Base-by-base conservation (phyloP, 139 green algal genomes). In the Raphidocelis subcapitata region DNA sequence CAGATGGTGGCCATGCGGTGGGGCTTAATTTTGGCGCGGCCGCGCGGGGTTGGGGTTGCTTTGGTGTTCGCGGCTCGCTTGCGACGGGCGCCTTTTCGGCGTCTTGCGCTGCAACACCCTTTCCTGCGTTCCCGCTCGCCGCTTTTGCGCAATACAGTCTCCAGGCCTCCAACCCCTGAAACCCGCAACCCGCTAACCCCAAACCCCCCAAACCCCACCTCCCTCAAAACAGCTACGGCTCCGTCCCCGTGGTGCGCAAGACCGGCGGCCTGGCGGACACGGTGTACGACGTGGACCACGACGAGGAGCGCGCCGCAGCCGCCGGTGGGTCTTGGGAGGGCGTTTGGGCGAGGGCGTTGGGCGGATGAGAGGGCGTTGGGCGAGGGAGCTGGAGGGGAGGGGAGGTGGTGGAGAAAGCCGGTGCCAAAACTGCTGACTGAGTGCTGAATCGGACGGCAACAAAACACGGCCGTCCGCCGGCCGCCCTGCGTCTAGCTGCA, bases 231-330 rank as follows among this genome's bases (percentile, higher is more conserved):
- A 61, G 54, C 5, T 91, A 90, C 59, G 86, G 95, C 55, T 86
- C 92, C 29, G 78, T 99, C 3, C 91, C 95, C 0, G 85, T 98
- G 16, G 95, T 97, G 44, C 88, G 95, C 23, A 82, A 87, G 57
- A 99, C 95, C 2, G 95, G 95, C 61, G 94, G 94, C 44, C 86
- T 98, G 37, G 82, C 77, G 14, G 93, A 98, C 88, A 97, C 92
- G 3, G 89, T 96, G 47, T 93, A 90, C 72, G 91, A 96, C 67
- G 78, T 96, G 65, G 91, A 96, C 73, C 81, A 92, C 71, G 91
- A 94, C 49, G 80, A 89, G 71, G 80, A 87, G 49, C 79, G 90
- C n/a, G 89, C 91, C 1, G 63, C 64, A 29, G 69, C 72, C 1
- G 26, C 35, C 32, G 66, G 66, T 69, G 55, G 57, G 36, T 12